phyloP scores from a whole-genome alignment of 2,329 filamentous ascomycete genomes.

The Neonectria faginata region DNA sequence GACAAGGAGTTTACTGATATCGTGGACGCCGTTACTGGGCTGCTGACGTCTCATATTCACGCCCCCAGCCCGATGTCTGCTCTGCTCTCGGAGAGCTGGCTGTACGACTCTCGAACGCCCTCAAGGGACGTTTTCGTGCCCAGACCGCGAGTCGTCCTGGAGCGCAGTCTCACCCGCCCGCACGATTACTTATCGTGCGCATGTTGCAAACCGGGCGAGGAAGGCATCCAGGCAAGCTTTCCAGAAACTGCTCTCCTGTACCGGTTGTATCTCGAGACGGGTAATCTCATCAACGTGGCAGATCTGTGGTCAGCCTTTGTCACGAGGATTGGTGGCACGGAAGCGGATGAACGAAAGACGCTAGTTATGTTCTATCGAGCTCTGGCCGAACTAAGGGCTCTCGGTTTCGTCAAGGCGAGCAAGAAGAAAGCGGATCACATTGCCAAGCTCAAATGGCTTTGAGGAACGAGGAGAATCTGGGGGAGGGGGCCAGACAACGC shows the following conservation, averaged over 20 bases:
- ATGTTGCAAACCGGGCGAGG: slow-evolving; percentile 68
- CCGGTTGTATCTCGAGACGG: slow-evolving; percentile 82
- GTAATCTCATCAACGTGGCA: slow-evolving; percentile 79
- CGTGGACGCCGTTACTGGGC: slow-evolving; percentile 61
- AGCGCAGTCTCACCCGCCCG: slow-evolving; percentile 77
- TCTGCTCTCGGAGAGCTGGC: slow-evolving; percentile 77
- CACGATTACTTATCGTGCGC: slow-evolving; percentile 82
- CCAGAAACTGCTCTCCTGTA: slow-evolving; percentile 81
- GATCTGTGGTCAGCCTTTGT: slow-evolving; percentile 85
- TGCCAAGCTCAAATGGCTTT: slow-evolving; percentile 87
- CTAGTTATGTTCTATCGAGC: slow-evolving; percentile 86
- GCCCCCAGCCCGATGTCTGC: slow-evolving; percentile 53
- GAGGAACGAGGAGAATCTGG: not conserved
- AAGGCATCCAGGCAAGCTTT: slow-evolving; percentile 68
- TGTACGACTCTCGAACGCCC: slow-evolving; percentile 78
- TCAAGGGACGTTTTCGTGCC: slow-evolving; percentile 81
- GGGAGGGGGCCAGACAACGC: not conserved
- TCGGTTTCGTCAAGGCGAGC: slow-evolving; percentile 90
- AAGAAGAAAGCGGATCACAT: slow-evolving; percentile 94
- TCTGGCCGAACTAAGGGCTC: slow-evolving; percentile 83
- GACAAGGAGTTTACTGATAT: slow-evolving; percentile 78
- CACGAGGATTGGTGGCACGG: slow-evolving; percentile 64
- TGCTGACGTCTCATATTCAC: slow-evolving; percentile 44
- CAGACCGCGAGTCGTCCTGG: slow-evolving; percentile 75
- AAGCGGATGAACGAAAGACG: slow-evolving; percentile 64